Evolutionary conservation across 1,284 basidiomycete species (phyloP).

Genomic region (Pisolithus thermaeus): DNA sequence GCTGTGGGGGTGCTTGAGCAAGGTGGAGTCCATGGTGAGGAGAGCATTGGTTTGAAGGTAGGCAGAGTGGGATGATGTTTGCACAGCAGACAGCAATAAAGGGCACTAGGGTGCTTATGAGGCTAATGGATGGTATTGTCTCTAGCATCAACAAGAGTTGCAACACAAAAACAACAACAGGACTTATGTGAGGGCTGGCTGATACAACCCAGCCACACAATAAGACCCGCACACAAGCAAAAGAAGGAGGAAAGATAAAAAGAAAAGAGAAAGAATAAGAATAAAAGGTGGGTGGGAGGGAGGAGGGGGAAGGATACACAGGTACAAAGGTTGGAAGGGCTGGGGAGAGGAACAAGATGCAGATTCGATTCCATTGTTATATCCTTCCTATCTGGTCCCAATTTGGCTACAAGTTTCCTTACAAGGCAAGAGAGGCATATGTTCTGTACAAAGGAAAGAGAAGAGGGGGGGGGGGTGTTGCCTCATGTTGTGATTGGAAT

Average conservation of each 20-base stretch:
- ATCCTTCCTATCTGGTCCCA: slow-evolving; percentile 11
- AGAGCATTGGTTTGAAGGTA: slow-evolving; percentile 12
- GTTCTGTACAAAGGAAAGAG: too few species aligned
- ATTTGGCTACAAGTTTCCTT: slow-evolving; percentile 1
- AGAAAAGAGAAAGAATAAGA: slow-evolving; percentile 8
- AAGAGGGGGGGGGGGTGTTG: slow-evolving; percentile 14
- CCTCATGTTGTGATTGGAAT: slow-evolving; percentile 28
- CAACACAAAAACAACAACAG: slow-evolving; percentile 2
- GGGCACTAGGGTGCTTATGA: slow-evolving; percentile 31
- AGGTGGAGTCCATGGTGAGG: slow-evolving; percentile 41
- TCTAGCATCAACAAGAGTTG: background rate
- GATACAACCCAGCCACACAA: slow-evolving; percentile 31
- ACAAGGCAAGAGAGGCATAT: slow-evolving; percentile 17
- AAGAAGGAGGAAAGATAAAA: slow-evolving; percentile 28
- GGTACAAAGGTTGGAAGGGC: slow-evolving; percentile 25
- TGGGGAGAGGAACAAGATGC: slow-evolving; percentile 19
- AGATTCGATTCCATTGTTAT: slow-evolving; percentile 29
- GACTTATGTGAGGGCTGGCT: slow-evolving; percentile 29
- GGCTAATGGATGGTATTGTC: slow-evolving; percentile 9
- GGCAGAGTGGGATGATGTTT: slow-evolving; percentile 8
- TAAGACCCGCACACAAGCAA: slow-evolving; percentile 27
- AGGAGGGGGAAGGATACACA: slow-evolving; percentile 31
- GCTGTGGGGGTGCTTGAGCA: slow-evolving; percentile 44
- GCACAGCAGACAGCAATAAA: slow-evolving; percentile 26
- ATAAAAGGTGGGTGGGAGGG: slow-evolving; percentile 23